Conservation (phyloP, 2,329 filamentous ascomycete genomes). For the Talaromyces sp. region DNA sequence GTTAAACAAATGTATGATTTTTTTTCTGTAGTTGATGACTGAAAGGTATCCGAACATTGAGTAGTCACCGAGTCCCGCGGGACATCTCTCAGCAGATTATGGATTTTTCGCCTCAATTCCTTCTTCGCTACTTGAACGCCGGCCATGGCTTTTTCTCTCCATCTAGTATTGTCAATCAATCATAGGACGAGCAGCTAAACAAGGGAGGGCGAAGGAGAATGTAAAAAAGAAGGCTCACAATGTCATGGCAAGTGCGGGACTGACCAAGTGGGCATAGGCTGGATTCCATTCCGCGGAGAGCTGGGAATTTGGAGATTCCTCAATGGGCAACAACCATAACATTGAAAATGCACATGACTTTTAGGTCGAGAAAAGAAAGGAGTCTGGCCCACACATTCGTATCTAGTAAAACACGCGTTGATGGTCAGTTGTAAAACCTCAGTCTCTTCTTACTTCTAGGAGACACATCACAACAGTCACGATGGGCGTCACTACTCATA, state of each 20-base stretch:
- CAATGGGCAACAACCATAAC: constrained; percentile 3
- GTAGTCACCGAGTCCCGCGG: constrained; percentile 58
- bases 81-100: constrained; percentile 60
- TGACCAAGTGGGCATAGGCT: constrained; percentile 10
- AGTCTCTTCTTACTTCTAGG: background rate
- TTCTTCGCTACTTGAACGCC: constrained; percentile 68
- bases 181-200: background rate
- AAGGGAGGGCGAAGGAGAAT: background rate
- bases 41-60: constrained; percentile 62
- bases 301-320: constrained; percentile 14
- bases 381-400: background rate
- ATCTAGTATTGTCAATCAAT: background rate
- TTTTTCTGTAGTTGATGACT: background rate
- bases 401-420: background rate
- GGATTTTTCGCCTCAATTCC: constrained; percentile 69
- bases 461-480: background rate
- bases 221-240: background rate
- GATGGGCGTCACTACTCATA: constrained; percentile 24
- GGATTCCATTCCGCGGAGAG: constrained; percentile 17
- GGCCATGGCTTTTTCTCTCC: constrained; percentile 42
- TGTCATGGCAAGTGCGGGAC: constrained; percentile 10
- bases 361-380: background rate
- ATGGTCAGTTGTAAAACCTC: constrained; percentile 5
- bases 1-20: background rate
- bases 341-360: background rate